These are phyloP conservation scores for Heritiera fomes DNA, from an alignment of 345 rosid species.

Conservation along the genomic window DNA sequence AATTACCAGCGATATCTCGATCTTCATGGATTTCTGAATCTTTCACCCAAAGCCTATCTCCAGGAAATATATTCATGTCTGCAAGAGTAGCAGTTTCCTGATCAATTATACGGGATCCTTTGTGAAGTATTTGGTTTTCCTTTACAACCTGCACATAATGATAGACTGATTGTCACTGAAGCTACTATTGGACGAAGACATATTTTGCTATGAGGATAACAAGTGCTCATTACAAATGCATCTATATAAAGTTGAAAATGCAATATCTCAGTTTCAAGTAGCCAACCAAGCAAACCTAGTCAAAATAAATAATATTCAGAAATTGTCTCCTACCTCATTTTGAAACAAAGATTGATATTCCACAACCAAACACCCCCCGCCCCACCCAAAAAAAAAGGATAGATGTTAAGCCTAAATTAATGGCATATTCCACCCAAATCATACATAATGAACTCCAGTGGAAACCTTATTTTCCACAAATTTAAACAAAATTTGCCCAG, in stretches of 20 bases:
- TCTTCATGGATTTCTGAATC: constrained; percentile 93
- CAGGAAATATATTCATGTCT: constrained; percentile 91
- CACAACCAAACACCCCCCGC: no score
- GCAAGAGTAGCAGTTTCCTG: constrained; percentile 93
- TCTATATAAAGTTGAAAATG: neutral
- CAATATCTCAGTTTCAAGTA: constrained; percentile 12
- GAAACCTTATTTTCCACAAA: neutral
- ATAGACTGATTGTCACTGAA: constrained; percentile 7
- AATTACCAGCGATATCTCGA: constrained; percentile 95
- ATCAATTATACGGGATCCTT: constrained; percentile 76
- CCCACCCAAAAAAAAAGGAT: neutral
- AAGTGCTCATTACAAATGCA: constrained; percentile 14
- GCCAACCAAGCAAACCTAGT: neutral
- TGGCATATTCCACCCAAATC: neutral
- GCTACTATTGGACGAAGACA: neutral
- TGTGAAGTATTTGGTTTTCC: constrained; percentile 92
- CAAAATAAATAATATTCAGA: neutral
- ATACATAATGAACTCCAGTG: neutral
- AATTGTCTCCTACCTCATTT: constrained; percentile 7
- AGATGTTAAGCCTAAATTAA: constrained; percentile 1
- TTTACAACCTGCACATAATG: constrained; percentile 70
- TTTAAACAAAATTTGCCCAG: neutral
- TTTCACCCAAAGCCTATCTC: constrained; percentile 95
- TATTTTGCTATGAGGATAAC: neutral
- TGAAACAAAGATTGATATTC: neutral